These are phyloP conservation scores for Lanmaoa pseudosensibilis DNA, from an alignment of 768 basidiomycete species.

Conservation along the genomic window DNA sequence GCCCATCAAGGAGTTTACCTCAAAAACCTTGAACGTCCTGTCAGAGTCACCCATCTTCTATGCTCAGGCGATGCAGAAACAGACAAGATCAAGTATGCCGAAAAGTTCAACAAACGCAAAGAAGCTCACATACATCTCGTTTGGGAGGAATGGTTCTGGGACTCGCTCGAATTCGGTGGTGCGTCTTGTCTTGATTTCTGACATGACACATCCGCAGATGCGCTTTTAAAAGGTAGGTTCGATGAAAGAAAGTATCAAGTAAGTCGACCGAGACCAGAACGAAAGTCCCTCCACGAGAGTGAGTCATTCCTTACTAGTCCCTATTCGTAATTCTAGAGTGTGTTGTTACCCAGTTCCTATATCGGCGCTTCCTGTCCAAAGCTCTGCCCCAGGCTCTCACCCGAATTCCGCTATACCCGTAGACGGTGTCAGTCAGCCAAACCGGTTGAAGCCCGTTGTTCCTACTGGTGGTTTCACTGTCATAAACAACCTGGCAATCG, in stretches of 20 bases:
- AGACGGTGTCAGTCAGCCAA: slow-evolving; percentile 19
- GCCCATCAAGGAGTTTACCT: slow-evolving; percentile 66
- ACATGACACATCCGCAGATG: neutral
- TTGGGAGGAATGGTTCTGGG: slow-evolving; percentile 99
- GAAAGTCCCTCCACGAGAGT: slow-evolving; percentile 37
- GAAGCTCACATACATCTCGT: slow-evolving; percentile 77
- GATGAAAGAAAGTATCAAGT: slow-evolving; percentile 63
- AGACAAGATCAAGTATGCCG: slow-evolving; percentile 78
- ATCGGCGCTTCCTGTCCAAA: slow-evolving; percentile 15
- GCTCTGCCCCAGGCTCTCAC: slow-evolving; percentile 14
- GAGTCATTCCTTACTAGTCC: neutral
- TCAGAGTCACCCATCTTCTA: slow-evolving; percentile 82
- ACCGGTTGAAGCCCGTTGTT: slow-evolving; percentile 12
- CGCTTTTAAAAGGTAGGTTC: slow-evolving; percentile 49
- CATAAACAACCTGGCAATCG: slow-evolving; percentile 20
- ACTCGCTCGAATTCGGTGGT: slow-evolving; percentile 78
- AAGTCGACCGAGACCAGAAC: slow-evolving; percentile 57
- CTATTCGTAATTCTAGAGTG: neutral
- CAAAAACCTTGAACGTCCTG: slow-evolving; percentile 74
- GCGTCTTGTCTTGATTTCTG: slow-evolving; percentile 11
- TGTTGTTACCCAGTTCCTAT: slow-evolving; percentile 9
- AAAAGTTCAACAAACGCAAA: slow-evolving; percentile 65
- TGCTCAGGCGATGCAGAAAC: slow-evolving; percentile 66
- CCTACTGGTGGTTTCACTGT: slow-evolving; percentile 21
- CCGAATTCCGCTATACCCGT: slow-evolving; percentile 12